Evolutionary conservation across 441 rosid genomes (phyloP).

Genomic region (Breynia disticha): DNA sequence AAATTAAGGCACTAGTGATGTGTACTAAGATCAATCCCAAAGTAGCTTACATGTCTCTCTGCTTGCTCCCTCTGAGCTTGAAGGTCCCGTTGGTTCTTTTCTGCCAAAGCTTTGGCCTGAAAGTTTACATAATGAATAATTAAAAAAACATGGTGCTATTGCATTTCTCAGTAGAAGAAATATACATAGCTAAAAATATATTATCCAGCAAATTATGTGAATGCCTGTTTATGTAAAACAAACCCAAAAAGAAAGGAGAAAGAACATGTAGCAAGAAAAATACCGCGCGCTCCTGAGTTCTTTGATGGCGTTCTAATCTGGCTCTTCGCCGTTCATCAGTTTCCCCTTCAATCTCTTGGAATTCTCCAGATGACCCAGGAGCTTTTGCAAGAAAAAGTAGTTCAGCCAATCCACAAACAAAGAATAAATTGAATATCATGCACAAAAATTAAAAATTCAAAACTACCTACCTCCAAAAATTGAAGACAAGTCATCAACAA

Average conservation of each 20-base stretch:
- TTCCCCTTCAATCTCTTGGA: slow-evolving; percentile 86
- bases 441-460: slow-evolving; percentile 8
- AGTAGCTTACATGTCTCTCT: slow-evolving; percentile 82
- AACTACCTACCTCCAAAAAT: slow-evolving; percentile 61
- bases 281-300: slow-evolving; percentile 98
- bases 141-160: background rate
- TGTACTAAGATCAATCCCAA: background rate
- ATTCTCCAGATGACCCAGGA: slow-evolving; percentile 51
- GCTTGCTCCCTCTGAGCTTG: slow-evolving; percentile 81
- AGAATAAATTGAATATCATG: background rate
- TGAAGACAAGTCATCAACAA: slow-evolving; percentile 81
- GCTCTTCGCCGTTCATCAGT: slow-evolving; percentile 84
- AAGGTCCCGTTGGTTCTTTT: slow-evolving; percentile 89
- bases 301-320: slow-evolving; percentile 86
- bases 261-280: slow-evolving; percentile 17
- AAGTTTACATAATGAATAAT: slow-evolving; percentile 7
- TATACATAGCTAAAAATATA: background rate
- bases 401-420: slow-evolving; percentile 16
- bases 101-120: slow-evolving; percentile 89
- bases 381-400: slow-evolving; percentile 32
- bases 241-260: slow-evolving; percentile 7
- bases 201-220: background rate
- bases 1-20: no score
- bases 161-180: slow-evolving; percentile 1
- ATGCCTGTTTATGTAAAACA: background rate